Base-by-base conservation (phyloP, 2,329 filamentous ascomycete genomes). In the Diplodia intermedia region DNA sequence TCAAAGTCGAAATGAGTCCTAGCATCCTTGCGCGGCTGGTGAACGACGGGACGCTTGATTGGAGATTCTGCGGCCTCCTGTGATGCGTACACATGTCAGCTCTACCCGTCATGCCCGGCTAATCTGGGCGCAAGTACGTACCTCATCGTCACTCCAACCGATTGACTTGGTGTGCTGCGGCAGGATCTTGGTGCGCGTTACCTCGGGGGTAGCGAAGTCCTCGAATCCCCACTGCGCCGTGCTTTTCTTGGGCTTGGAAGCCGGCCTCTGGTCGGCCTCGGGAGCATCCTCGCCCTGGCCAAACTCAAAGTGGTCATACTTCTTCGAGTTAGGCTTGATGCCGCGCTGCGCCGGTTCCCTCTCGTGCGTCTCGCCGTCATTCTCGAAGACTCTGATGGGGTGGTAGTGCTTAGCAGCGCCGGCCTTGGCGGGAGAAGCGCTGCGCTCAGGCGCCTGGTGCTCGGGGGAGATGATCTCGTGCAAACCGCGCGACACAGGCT, bases 231-330 rank as follows among this genome's bases (percentile, higher is more conserved):
- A 97, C 70, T 92, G 90, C 71, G 89, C 89, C 69, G 85, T 82
- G 76, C 92, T 89, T 81, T 91, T 92, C 68, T 74, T 70, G 70
- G 73, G 66, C 26, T 69, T 67, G 49, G 68, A 73, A 68, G 33
- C 70, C 47, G 70, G 72, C 68, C 76, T 76, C 55, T 72, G 72
- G 40, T 57, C 70, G 31, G 9, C 18, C 43, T 63, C 3, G 60
- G 71, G 72, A 63, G 81, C 72, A 63, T 81, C 79, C 54, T 81
- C 85, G 62, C 88, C 89, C 71, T 93, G 89, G 68, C 86, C 88
- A 75, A 97, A 91, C 69, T 93, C 90, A 76, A 97, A 97, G 80
- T 98, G 94, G 69, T 90, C 84, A 81, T 89, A 97, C 79, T 93
- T 96, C 75, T 88, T 88, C 2, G 91, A 87, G 77, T 95, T 87